Conservation (phyloP, 2,329 filamentous ascomycete genomes). For the Claviceps capensis region DNA sequence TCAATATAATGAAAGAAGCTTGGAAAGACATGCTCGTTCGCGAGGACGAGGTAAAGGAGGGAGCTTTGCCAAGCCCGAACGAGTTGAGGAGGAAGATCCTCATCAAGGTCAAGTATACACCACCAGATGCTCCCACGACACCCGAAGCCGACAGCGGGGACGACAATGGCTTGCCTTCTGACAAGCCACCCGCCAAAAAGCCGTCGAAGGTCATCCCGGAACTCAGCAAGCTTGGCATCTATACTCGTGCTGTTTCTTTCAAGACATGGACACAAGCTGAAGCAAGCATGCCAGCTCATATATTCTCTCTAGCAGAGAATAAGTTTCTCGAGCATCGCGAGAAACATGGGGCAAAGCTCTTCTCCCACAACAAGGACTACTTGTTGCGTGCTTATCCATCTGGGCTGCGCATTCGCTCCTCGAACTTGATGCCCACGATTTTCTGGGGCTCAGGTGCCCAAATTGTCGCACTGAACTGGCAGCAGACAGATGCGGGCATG, state of each 20-base stretch:
- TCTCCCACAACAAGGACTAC: conserved; percentile 68
- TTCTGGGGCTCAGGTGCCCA: conserved; percentile 87
- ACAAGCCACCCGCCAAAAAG: conserved; percentile 29
- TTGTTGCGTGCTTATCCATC: conserved; percentile 85
- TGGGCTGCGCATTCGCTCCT: conserved; percentile 66
- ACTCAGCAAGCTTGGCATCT: conserved; percentile 65
- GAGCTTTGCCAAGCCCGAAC: conserved; percentile 50
- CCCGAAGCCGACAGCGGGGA: conserved; percentile 18
- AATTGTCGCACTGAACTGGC: conserved; percentile 89
- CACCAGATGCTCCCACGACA: conserved; percentile 22
- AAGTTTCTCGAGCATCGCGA: conserved; percentile 48
- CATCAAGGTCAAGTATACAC: conserved; percentile 64
- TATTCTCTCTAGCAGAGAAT: conserved; percentile 54
- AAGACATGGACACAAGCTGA: conserved; percentile 62
- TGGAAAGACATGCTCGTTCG: conserved; percentile 66
- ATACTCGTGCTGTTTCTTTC: conserved; percentile 74
- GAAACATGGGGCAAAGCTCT: conserved; percentile 40
- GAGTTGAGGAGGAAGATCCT: conserved; percentile 66
- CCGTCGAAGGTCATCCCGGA: conserved; percentile 54
- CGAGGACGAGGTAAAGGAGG: conserved; percentile 29
- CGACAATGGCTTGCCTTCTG: conserved; percentile 26
- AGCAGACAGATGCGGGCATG: conserved; percentile 80
- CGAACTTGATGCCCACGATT: conserved; percentile 70
- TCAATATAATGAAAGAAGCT: conserved; percentile 74
- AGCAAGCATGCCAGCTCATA: conserved; percentile 48